phyloP scores from a whole-genome alignment of 192 early-diverging fungal species.

The Physocladia obscura region DNA sequence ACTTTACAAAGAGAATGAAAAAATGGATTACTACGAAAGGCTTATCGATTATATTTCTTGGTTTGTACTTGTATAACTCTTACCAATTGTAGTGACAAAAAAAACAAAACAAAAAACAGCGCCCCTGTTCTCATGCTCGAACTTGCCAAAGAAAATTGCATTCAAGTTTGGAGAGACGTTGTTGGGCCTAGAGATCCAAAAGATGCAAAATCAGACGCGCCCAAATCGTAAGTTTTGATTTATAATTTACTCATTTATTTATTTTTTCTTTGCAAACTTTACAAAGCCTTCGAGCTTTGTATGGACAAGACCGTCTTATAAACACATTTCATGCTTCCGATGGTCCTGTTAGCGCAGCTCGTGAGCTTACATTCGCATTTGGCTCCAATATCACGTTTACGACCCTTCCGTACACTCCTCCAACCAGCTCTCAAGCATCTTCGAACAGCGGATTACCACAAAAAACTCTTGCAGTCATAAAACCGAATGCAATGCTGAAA shows the following conservation, averaged over 20 bases:
- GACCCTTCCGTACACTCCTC: slow-evolving; percentile 4
- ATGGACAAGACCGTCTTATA: slow-evolving; percentile 53
- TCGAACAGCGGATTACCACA: slow-evolving; percentile 24
- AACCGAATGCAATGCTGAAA: slow-evolving; percentile 47
- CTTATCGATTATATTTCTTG: slow-evolving; percentile 51
- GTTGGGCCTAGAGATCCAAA: slow-evolving; percentile 54
- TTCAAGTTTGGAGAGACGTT: slow-evolving; percentile 52
- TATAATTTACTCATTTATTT: not conserved
- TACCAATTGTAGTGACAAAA: not conserved
- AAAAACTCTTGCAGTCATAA: slow-evolving; percentile 57
- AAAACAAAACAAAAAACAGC: no score
- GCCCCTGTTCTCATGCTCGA: slow-evolving; percentile 54
- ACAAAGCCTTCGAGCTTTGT: slow-evolving; percentile 49
- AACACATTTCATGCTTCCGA: slow-evolving; percentile 61
- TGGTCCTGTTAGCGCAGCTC: slow-evolving; percentile 36
- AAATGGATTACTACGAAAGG: slow-evolving; percentile 45
- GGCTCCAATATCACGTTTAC: not conserved
- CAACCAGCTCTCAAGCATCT: not conserved
- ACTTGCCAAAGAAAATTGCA: slow-evolving; percentile 48
- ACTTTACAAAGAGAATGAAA: slow-evolving; percentile 56
- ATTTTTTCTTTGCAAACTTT: no score
- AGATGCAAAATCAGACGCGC: slow-evolving; percentile 44
- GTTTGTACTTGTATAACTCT: slow-evolving; percentile 22
- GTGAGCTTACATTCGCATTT: slow-evolving; percentile 50
- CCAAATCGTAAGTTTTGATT: slow-evolving; percentile 45